phyloP scores from a whole-genome alignment of 2,329 filamentous ascomycete genomes.

The Phyllosticta ampelicida region DNA sequence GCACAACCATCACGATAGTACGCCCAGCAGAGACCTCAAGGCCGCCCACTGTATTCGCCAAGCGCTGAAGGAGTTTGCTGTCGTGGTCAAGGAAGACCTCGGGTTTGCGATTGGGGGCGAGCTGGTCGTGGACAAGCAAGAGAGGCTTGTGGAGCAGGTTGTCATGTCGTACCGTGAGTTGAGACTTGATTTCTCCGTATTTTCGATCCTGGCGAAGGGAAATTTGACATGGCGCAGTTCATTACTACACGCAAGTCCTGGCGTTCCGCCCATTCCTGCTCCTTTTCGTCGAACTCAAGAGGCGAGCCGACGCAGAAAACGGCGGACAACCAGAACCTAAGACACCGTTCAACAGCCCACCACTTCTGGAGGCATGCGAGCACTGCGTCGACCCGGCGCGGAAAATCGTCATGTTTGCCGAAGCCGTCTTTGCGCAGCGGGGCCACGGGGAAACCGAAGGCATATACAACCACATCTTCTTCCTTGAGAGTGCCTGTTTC shows the following conservation, averaged over 20 bases:
- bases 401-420: slow-evolving; percentile 3
- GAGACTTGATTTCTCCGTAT: neutral
- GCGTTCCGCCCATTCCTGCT: slow-evolving; percentile 9
- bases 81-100: slow-evolving; percentile 1
- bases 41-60: slow-evolving; percentile 5
- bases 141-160: neutral
- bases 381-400: slow-evolving; percentile 7
- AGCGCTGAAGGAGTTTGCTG: neutral
- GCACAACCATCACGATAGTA: slow-evolving; percentile 8
- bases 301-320: slow-evolving; percentile 5
- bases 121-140: neutral
- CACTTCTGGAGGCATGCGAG: slow-evolving; percentile 8
- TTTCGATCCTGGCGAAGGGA: neutral
- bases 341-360: slow-evolving; percentile 7
- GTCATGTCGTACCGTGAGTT: slow-evolving; percentile 7
- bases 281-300: slow-evolving; percentile 7
- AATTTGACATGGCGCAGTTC: neutral
- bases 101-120: slow-evolving; percentile 1
- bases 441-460: neutral
- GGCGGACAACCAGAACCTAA: neutral
- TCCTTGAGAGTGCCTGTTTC: slow-evolving; percentile 8
- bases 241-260: slow-evolving; percentile 7
- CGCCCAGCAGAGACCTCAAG: slow-evolving; percentile 3
- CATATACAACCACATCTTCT: slow-evolving; percentile 9
- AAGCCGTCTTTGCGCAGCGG: neutral